These are phyloP conservation scores for Dissophora ornata DNA, from an alignment of 192 early-diverging fungal species.

Conservation along the genomic window DNA sequence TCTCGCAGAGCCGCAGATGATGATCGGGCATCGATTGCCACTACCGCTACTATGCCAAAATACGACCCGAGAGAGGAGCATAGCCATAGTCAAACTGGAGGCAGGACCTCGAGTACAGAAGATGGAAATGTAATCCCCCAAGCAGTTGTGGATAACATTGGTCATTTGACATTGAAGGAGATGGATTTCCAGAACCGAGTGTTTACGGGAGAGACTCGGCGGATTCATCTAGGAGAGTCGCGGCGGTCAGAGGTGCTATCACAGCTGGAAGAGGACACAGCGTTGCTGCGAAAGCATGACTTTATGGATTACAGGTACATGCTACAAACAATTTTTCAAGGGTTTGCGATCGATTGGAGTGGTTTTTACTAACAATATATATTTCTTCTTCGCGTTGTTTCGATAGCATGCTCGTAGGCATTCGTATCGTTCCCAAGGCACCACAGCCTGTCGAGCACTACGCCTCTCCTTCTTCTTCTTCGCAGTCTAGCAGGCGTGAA, in stretches of 20 bases:
- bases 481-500: slow-evolving; percentile 4
- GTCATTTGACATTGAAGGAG: slow-evolving; percentile 47
- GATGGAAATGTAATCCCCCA: too few relatives aligned
- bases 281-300: slow-evolving; percentile 39
- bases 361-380: not conserved
- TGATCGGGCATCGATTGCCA: not conserved
- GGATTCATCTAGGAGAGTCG: slow-evolving; percentile 27
- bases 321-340: not conserved
- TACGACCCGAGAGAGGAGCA: slow-evolving; percentile 1
- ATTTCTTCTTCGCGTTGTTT: not conserved
- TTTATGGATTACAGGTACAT: slow-evolving; percentile 54
- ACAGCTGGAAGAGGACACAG: slow-evolving; percentile 40
- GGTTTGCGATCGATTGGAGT: not conserved
- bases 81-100: too few relatives aligned
- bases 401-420: slow-evolving; percentile 42
- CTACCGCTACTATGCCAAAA: not conserved
- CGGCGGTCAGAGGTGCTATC: slow-evolving; percentile 24
- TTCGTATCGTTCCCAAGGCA: slow-evolving; percentile 30
- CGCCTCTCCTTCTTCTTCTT: not conserved
- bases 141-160: slow-evolving; percentile 6
- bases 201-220: slow-evolving; percentile 28
- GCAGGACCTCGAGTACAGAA: too few relatives aligned
- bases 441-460: too few relatives aligned
- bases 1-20: not conserved
- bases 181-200: slow-evolving; percentile 48